phyloP scores from a whole-genome alignment of 2,329 filamentous ascomycete species.

The Amauroascus verrucosus region DNA sequence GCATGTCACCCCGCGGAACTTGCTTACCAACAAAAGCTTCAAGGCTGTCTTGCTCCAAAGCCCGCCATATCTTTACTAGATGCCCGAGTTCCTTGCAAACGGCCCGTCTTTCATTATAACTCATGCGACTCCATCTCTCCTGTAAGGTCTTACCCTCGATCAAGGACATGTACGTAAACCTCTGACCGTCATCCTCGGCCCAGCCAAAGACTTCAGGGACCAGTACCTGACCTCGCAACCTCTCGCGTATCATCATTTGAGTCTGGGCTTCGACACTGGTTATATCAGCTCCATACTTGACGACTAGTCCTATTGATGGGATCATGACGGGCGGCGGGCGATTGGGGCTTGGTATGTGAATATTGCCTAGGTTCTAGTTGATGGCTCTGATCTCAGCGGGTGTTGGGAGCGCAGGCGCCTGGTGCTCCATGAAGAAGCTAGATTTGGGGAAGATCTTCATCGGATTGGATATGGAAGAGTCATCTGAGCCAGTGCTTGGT shows the following conservation, averaged over 20 bases:
- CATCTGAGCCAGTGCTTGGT: background rate
- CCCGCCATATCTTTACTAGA: slow-evolving; percentile 14
- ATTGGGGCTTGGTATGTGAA: slow-evolving; percentile 18
- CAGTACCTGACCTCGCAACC: slow-evolving; percentile 21
- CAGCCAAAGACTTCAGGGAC: slow-evolving; percentile 22
- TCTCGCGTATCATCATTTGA: slow-evolving; percentile 23
- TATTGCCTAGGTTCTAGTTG: slow-evolving; percentile 18
- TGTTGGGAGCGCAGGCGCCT: slow-evolving; percentile 21
- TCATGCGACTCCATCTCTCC: slow-evolving; percentile 21
- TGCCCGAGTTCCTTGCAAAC: slow-evolving; percentile 26
- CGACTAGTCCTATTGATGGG: slow-evolving; percentile 25
- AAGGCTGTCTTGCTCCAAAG: slow-evolving; percentile 4
- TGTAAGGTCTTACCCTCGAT: slow-evolving; percentile 19
- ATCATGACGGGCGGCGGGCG: slow-evolving; percentile 26
- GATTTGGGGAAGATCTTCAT: slow-evolving; percentile 12
- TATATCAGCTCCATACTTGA: slow-evolving; percentile 30
- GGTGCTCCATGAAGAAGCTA: slow-evolving; percentile 20
- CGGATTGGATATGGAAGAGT: background rate
- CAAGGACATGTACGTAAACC: slow-evolving; percentile 23
- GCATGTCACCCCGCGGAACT: background rate
- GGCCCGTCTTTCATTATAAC: slow-evolving; percentile 19
- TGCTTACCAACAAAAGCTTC: slow-evolving; percentile 20
- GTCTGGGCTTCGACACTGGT: slow-evolving; percentile 25
- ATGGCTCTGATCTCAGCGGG: slow-evolving; percentile 25
- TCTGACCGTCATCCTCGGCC: slow-evolving; percentile 19